Evolutionary conservation across 257 asterid species (phyloP).

Genomic region (Thymus quinquecostatus): DNA sequence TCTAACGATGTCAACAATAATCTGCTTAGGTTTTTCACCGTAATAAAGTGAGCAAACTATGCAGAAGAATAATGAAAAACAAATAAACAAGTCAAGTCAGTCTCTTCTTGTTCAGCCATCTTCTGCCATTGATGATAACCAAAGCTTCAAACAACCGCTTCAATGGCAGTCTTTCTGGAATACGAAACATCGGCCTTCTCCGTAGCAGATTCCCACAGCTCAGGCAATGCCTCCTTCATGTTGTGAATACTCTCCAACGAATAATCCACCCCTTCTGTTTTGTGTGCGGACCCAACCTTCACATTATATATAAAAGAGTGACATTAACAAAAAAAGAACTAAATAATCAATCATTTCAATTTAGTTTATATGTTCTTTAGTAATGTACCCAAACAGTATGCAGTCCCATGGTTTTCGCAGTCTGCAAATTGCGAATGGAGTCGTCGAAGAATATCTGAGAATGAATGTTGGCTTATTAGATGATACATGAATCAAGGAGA

Average conservation of each 20-base stretch:
- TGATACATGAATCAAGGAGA: neutral
- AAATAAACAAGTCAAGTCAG: neutral
- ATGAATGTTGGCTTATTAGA: neutral
- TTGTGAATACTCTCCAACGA: conserved; percentile 88
- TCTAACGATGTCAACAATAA: too few relatives aligned
- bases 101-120: neutral
- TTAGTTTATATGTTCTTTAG: too few relatives aligned
- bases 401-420: conserved; percentile 67
- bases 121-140: conserved; percentile 19
- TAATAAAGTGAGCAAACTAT: neutral
- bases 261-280: conserved; percentile 64
- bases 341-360: too few relatives aligned
- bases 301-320: conserved; percentile 13
- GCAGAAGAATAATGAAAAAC: neutral
- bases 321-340: neutral
- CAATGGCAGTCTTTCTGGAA: conserved; percentile 56
- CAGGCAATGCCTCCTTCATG: conserved; percentile 82
- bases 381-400: conserved; percentile 78
- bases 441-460: conserved; percentile 84
- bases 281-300: conserved; percentile 76
- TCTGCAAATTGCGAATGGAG: conserved; percentile 78
- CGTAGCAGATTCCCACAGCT: conserved; percentile 75
- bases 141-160: conserved; percentile 53
- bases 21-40: neutral
- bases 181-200: conserved; percentile 46